phyloP scores from a whole-genome alignment of 176 grass and related monocot genomes.

The Eragrostis curvula region DNA sequence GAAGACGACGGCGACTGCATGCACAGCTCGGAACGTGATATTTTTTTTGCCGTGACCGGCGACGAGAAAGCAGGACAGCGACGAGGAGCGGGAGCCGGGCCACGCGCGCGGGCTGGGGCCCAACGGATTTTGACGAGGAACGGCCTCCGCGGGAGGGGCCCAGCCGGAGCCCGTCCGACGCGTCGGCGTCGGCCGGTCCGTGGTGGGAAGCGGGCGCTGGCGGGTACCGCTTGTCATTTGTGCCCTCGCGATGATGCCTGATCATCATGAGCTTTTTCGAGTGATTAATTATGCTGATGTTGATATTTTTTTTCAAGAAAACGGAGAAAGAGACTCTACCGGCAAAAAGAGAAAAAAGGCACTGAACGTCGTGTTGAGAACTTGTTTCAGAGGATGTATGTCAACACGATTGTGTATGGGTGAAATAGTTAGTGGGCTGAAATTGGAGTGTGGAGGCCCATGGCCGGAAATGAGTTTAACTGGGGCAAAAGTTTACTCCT shows the following conservation, averaged over 20 bases:
- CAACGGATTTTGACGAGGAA: not conserved
- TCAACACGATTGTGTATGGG: too few species aligned
- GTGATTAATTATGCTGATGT: not conserved
- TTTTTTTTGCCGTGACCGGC: not conserved
- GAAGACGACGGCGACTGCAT: not conserved
- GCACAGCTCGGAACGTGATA: constrained; percentile 1
- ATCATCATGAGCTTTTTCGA: not conserved
- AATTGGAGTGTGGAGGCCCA: not conserved
- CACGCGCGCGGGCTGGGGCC: constrained; percentile 1
- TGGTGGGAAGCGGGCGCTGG: not conserved
- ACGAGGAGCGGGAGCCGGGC: constrained; percentile 3
- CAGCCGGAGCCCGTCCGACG: constrained; percentile 26
- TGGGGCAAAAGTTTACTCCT: not conserved
- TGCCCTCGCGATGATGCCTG: not conserved
- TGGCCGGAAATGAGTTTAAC: not conserved
- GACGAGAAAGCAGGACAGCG: constrained; percentile 24
- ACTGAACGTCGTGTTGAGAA: not conserved
- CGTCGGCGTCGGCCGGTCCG: constrained; percentile 4
- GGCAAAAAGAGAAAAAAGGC: not conserved
- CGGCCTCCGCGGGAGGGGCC: not conserved
- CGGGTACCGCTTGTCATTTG: not conserved
- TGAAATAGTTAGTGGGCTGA: too few species aligned
- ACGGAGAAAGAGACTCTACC: too few species aligned
- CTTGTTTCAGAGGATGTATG: not conserved
- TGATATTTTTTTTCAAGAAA: not conserved